These are phyloP conservation scores for Fusarium tanahbumbuense DNA, from an alignment of 2,329 filamentous ascomycete species.

Conservation along the genomic window DNA sequence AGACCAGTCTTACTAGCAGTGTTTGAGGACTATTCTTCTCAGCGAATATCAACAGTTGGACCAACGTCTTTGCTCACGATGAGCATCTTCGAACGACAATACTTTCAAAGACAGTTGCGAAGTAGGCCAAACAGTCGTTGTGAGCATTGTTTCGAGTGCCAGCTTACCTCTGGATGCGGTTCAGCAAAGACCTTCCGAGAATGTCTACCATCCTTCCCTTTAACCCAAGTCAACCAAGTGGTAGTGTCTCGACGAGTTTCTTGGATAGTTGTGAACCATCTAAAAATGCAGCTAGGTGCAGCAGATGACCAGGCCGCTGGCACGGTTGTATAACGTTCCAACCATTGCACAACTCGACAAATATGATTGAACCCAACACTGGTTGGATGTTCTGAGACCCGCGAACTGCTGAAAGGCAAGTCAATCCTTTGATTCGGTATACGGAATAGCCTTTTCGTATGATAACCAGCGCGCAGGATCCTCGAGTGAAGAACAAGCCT, in stretches of 20 bases:
- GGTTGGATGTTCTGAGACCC: neutral
- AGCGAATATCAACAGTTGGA: neutral
- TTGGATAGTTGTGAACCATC: neutral
- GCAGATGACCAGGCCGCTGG: neutral
- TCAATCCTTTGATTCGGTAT: too few species aligned
- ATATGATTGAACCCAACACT: conserved; percentile 17
- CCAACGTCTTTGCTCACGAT: neutral
- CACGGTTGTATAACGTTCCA: neutral
- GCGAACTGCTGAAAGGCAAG: neutral
- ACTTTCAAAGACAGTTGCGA: neutral
- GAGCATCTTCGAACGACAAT: neutral
- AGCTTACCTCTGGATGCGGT: neutral
- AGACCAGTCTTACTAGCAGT: neutral
- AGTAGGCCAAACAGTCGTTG: neutral
- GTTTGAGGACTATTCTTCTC: neutral
- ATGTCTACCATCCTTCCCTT: neutral
- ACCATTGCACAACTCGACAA: neutral
- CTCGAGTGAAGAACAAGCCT: neutral
- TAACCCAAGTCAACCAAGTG: conserved; percentile 6
- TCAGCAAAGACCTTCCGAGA: neutral
- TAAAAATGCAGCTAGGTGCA: neutral
- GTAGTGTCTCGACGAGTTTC: neutral
- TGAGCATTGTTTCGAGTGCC: neutral
- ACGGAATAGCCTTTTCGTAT: neutral
- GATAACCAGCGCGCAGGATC: neutral